Base-by-base conservation (phyloP, 1,139 yeast genomes). In the Taiozyma onychis region DNA sequence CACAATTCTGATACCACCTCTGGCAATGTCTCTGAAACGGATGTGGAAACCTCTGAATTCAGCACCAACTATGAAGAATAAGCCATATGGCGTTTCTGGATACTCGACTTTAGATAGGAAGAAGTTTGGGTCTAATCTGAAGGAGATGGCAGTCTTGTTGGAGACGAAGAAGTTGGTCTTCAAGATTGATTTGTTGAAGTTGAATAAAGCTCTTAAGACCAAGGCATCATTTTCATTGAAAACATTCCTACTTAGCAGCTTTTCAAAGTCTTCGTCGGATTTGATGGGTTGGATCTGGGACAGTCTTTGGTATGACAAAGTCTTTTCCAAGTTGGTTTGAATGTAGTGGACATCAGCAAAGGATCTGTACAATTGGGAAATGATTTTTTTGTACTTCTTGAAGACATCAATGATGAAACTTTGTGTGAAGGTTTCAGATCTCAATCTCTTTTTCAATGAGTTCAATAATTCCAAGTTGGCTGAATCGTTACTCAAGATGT, bases 1-100 rank as follows among this genome's bases (percentile, higher is more conserved):
- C 62, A 93, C 99, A 65, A 93, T 88, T 72, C 99, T 83, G 63
- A 93, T 93, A 68, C 99, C 99, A 69, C 99, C 99, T 69, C 99
- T 83, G 37, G 99, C 96, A 63, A 93, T 91, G 70, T 93, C 98
- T 68, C 97, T 84, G 74, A 93, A 93, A 69, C 99, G 81, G 59
- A 93, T 85, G 68, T 93, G 99, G 85, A 93, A 93, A 35, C 98
- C 99, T 67, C 97, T 81, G 72, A 93, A 93, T 66, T 95, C 97
- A 60, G 91, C 88, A 55, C 99, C 99, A 54, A 93, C 97, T 52
- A 91, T 87, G 61, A 93, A 84, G 73, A 93, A 91, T 88, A 93
- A 88, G 58, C 98, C 99, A 66, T 73, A 93, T 53, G 97, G 95
- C 53, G 85, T 86, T 60, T 89, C 95, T 47, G 97, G 96, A 68